Evolutionary conservation across 2,329 filamentous ascomycete species (phyloP), one percentile per base, ranked within the genome.

Genomic region (Monilinia polystroma): DNA sequence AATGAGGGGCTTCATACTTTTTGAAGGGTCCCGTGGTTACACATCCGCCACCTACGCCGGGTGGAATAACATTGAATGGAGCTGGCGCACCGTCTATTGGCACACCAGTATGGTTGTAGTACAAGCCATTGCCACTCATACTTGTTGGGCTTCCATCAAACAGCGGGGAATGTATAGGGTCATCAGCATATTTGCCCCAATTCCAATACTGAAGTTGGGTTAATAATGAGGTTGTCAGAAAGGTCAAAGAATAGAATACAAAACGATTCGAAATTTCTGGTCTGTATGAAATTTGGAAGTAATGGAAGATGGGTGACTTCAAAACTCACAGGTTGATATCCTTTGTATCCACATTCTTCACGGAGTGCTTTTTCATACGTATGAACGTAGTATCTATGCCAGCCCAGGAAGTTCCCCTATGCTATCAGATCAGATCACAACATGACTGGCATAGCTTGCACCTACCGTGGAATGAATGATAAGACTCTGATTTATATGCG

Each of bases 131-230:
- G 29, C 83, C 82, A 38, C 80, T 79, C 78, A 84, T 76, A 64
- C 79, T 81, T 55, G 79, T 82, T 29, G 79, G 79, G 70, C 80
- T 82, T 43, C 85, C 85, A 69, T 85, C 83, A 69, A 87, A 85
- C 56, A 85, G 71, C 18, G 83, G 81, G 0, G 83, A 84, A 63
- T 79, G 78, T 69, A 75, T 72, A 2, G 79, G 78, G 66, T 85
- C 79, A 3, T 77, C 70, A 2, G 51, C 52, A 80, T 78, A 75
- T 81, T 79, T 78, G 3, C 79, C 79, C 81, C 83, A 86, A 73
- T 85, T 82, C 77, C 68, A 70, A 55, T 70, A 71, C 63, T 80
- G 41, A 26, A 14, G 18, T 20, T 49, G 11, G 6, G 54, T 65
- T n/a, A 59, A 41, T 51, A 20, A n/a, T 38, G n/a, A 14, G 45